phyloP scores from a whole-genome alignment of 2,329 filamentous ascomycete species.

The Parastagonospora avenae region DNA sequence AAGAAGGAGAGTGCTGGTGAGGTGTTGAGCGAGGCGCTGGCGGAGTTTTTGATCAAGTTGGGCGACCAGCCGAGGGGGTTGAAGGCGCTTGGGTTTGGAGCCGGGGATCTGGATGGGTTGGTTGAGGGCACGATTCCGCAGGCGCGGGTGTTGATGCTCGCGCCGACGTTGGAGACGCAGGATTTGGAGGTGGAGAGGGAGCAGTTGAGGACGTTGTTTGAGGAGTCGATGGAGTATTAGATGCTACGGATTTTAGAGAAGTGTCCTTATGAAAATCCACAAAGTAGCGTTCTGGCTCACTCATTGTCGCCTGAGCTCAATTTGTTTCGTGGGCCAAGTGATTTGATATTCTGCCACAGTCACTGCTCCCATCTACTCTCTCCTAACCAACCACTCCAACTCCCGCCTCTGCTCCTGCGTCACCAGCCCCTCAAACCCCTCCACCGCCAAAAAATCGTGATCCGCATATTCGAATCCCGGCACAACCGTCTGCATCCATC shows the following conservation, averaged over 20 bases:
- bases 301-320: too few species aligned
- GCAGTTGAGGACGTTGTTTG: slow-evolving; percentile 54
- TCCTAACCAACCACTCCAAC: slow-evolving; percentile 53
- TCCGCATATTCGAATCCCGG: slow-evolving; percentile 71
- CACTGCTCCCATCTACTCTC: too few species aligned
- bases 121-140: slow-evolving; percentile 97
- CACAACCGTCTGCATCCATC: slow-evolving; percentile 59
- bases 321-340: too few species aligned
- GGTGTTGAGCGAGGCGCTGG: slow-evolving; percentile 81
- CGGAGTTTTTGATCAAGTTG: slow-evolving; percentile 78
- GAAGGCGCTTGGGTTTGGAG: slow-evolving; percentile 79
- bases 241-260: background rate
- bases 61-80: slow-evolving; percentile 91
- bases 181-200: slow-evolving; percentile 56
- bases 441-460: slow-evolving; percentile 65
- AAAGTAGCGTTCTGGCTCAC: too few species aligned
- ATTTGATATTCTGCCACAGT: too few species aligned
- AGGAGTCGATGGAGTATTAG: slow-evolving; percentile 52
- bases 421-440: slow-evolving; percentile 56
- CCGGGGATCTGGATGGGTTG: slow-evolving; percentile 75
- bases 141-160: slow-evolving; percentile 85
- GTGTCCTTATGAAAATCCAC: background rate
- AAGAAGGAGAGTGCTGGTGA: slow-evolving; percentile 90
- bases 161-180: slow-evolving; percentile 70
- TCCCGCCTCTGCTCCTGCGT: slow-evolving; percentile 54